Percentiles rank a stretch among this genome's conserved stretches.
phyloP scores from a whole-genome alignment of 2,329 filamentous ascomycete species.

The Diaporthe eres region DNA sequence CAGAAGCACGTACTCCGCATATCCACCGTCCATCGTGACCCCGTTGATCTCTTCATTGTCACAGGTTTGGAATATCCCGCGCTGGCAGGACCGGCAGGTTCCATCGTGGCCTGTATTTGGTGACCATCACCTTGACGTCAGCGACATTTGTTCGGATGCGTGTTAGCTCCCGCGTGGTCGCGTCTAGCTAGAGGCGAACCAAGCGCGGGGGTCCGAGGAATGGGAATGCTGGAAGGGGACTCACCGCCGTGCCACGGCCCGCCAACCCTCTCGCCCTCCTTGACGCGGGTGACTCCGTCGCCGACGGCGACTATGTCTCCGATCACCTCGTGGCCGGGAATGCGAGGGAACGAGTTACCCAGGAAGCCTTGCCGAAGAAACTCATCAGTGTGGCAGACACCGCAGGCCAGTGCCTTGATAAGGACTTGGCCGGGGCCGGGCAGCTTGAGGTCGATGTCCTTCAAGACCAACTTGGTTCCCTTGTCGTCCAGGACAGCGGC shows the following conservation, averaged over 20 bases:
- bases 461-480: constrained; percentile 67
- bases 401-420: constrained; percentile 79
- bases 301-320: constrained; percentile 76
- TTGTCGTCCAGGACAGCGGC: constrained; percentile 71
- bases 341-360: constrained; percentile 70
- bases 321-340: constrained; percentile 81
- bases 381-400: constrained; percentile 77
- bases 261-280: constrained; percentile 76
- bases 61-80: constrained; percentile 78
- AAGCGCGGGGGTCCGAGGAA: too few relatives aligned
- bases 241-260: constrained; percentile 77
- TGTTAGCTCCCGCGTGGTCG: background rate
- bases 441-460: constrained; percentile 70
- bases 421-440: constrained; percentile 73
- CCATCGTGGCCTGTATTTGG: constrained; percentile 66
- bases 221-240: constrained; percentile 44
- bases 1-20: constrained; percentile 73
- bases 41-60: constrained; percentile 75
- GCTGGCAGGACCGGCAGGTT: constrained; percentile 73
- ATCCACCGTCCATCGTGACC: constrained; percentile 76
- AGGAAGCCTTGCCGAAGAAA: constrained; percentile 63
- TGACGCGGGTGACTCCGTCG: constrained; percentile 68
- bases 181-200: too few relatives aligned
- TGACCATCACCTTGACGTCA: background rate
- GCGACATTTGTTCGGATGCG: background rate